Evolutionary conservation across 768 basidiomycete species (phyloP).

Genomic region (Lentinula sp.): DNA sequence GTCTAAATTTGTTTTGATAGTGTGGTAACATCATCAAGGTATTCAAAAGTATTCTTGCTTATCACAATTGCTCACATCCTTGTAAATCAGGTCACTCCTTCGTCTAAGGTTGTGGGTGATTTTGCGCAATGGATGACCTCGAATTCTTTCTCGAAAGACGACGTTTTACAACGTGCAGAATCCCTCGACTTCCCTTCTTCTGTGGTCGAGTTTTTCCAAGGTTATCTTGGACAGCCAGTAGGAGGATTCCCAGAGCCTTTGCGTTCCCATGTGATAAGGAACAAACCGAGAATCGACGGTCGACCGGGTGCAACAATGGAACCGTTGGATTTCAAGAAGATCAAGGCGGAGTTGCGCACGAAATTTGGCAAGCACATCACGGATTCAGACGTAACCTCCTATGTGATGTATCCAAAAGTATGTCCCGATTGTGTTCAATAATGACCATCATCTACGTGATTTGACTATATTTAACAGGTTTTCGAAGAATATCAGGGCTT

Average conservation of each 20-base stretch:
- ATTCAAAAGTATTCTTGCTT: not conserved
- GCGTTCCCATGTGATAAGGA: slow-evolving; percentile 85
- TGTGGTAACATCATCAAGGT: slow-evolving; percentile 98
- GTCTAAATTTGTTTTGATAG: slow-evolving; percentile 27
- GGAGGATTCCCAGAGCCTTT: slow-evolving; percentile 99
- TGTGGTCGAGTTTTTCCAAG: slow-evolving; percentile 98
- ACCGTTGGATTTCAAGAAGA: slow-evolving; percentile 93
- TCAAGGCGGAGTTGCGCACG: slow-evolving; percentile 86
- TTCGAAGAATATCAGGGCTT: slow-evolving; percentile 97
- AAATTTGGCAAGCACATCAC: slow-evolving; percentile 96
- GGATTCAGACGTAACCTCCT: slow-evolving; percentile 88
- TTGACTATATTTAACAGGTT: slow-evolving; percentile 43
- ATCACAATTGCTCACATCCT: not conserved
- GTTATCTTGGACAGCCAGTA: slow-evolving; percentile 95
- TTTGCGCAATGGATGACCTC: slow-evolving; percentile 99
- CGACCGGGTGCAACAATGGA: slow-evolving; percentile 87
- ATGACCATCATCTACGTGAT: not conserved
- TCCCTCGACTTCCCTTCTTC: slow-evolving; percentile 96
- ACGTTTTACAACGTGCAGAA: slow-evolving; percentile 82
- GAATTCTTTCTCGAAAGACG: slow-evolving; percentile 81
- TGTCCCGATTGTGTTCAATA: slow-evolving; percentile 5
- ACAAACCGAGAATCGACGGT: slow-evolving; percentile 89
- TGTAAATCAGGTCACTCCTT: slow-evolving; percentile 76
- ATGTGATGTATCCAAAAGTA: slow-evolving; percentile 98
- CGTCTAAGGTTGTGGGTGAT: slow-evolving; percentile 98